Conservation (phyloP, 1,139 yeast genomes). For the Diutina mesorugosa region DNA sequence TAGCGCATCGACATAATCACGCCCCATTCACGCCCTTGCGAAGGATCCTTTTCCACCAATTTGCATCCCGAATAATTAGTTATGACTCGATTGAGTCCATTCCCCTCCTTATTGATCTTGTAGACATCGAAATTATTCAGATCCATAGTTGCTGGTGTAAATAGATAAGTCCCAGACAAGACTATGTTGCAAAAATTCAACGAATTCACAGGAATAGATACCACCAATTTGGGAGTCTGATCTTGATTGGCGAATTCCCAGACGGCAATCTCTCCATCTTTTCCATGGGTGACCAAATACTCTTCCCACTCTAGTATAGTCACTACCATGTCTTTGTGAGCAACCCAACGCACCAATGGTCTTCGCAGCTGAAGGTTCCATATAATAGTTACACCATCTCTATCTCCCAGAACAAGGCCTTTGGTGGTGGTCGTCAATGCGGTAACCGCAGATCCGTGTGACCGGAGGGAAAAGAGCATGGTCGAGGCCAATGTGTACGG, state of each 20-base stretch:
- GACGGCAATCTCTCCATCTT: not conserved
- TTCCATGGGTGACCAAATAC: conserved; percentile 1
- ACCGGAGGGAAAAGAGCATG: not conserved
- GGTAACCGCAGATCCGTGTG: not conserved
- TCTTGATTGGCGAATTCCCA: not conserved
- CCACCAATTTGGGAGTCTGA: not conserved
- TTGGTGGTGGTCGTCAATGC: not conserved
- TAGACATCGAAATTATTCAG: conserved; percentile 1
- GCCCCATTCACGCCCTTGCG: conserved; percentile 1
- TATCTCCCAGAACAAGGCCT: conserved; percentile 1
- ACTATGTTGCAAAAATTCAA: not conserved
- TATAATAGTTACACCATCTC: not conserved
- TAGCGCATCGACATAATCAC: not conserved
- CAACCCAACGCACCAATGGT: not conserved
- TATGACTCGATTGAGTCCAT: not conserved
- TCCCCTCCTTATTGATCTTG: not conserved
- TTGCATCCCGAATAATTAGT: not conserved
- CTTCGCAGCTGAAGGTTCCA: conserved; percentile 1
- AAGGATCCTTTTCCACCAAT: not conserved
- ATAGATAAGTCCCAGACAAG: not conserved
- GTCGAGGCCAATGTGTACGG: not conserved
- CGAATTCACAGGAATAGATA: not conserved
- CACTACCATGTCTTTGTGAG: not conserved
- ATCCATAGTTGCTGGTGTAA: not conserved
- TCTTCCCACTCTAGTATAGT: not conserved